Base-by-base conservation (phyloP, 2,329 filamentous ascomycete genomes). In the Aspergillus sp. region DNA sequence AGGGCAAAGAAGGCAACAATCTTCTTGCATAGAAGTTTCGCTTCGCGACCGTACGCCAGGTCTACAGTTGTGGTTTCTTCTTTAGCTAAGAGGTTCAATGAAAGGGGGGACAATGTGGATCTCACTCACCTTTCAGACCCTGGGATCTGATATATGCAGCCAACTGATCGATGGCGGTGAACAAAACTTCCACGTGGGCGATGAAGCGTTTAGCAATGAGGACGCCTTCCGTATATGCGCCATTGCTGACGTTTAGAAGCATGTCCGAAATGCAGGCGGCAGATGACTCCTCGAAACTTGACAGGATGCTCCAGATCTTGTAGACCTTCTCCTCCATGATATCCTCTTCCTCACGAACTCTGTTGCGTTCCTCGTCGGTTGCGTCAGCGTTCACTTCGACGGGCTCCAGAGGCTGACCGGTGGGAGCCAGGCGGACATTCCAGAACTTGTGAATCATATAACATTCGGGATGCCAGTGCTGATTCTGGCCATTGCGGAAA, bases 371-470 rank as follows among this genome's bases (percentile, higher is more conserved):
- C 52, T 84, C 80, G 41, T 82, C 77, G 34, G 78, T 81, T 8
- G 82, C 82, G 54, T 82, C 75, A 36, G 71, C 69, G 44, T 79
- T 75, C 7, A 68, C 57, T 44, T 70, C 64, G 3, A 67, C 64
- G 12, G 58, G 68, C 47, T 75, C 70, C 33, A 73, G 62, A 7
- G 69, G 63, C 48, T 82, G 75, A 36, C 77, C 76, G 7, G 79
- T 75, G 28, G 82, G 77, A 7, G 82, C 81, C 34, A 98, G 75
- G 44, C 93, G 83, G 49, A 98, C 93, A 64, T 97, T 98, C 93
- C 93, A 98, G 69, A 97, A 98, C 63, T 98, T 98, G 73, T 98
- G 93, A 52, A 98, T 98, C 93, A 98, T 98, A 70, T 98, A 98
- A 69, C 93, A 98, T 69, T 98, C 93, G 2, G 93, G 93, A 64